Evolutionary conservation across 768 basidiomycete species (phyloP).

Genomic region (Hygrocybe punicea): DNA sequence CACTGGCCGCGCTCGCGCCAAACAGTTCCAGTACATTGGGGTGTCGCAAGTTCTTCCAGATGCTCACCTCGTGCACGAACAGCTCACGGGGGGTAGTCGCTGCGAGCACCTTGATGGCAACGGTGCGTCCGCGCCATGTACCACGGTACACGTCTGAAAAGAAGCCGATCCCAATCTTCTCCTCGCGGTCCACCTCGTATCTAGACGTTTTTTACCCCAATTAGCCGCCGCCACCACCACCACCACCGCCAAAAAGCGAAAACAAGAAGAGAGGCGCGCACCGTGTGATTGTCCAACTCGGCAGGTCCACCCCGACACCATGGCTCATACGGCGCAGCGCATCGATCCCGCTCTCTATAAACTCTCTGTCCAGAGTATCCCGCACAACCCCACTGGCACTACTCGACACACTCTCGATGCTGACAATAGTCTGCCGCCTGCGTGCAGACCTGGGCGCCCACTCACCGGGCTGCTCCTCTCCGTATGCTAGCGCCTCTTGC

Average conservation of each 20-base stretch:
- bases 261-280: constrained; percentile 20
- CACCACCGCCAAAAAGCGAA: neutral
- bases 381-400: constrained; percentile 10
- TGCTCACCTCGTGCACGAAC: constrained; percentile 66
- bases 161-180: constrained; percentile 67
- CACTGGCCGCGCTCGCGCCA: constrained; percentile 70
- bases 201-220: no score
- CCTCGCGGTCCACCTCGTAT: constrained; percentile 72
- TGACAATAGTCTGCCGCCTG: constrained; percentile 3
- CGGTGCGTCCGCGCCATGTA: constrained; percentile 60
- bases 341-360: constrained; percentile 70
- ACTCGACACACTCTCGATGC: constrained; percentile 7
- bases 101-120: constrained; percentile 72
- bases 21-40: constrained; percentile 68
- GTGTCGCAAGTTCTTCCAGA: constrained; percentile 70
- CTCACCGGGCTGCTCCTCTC: neutral
- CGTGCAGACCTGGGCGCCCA: neutral
- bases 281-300: constrained; percentile 77
- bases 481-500: neutral
- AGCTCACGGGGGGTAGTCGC: constrained; percentile 56
- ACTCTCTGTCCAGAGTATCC: constrained; percentile 63
- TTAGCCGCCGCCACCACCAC: neutral
- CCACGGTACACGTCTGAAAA: constrained; percentile 81
- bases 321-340: constrained; percentile 61
- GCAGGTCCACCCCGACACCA: constrained; percentile 42